Base-by-base conservation (phyloP, 345 rosid genomes). In the Gossypium raimondii region DNA sequence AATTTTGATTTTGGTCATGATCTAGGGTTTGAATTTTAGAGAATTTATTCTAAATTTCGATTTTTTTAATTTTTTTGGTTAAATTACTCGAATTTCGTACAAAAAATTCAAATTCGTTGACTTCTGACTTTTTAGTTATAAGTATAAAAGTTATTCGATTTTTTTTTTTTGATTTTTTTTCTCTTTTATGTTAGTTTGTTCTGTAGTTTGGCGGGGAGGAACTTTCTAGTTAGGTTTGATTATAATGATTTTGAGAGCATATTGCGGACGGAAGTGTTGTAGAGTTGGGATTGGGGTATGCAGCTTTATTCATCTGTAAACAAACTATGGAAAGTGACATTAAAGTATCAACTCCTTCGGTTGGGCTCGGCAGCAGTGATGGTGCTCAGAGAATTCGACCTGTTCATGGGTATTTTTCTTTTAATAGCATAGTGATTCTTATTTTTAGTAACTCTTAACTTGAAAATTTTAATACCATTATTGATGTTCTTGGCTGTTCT, bases 251-350 rank as follows among this genome's bases (percentile, higher is more conserved):
- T 81, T 89, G 92, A 88, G 89, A 74, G 38, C 69, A 79, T 55
- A 72, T 80, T 79, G 77, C 53, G 77, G 81, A 81, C 82, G 85
- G 17, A 84, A 81, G 67, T 76, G 84, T 75, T 70, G 76, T 70
- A 81, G 81, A 76, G 85, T 85, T 68, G 92, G 93, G 75, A 89
- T 85, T 75, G 83, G 87, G 77, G 81, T 85, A 78, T 82, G 87
- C 74, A 73, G 82, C 70, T 77, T 82, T 83, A 76, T 70, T 77
- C 73, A 60, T 77, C 75, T 80, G 76, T 77, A 75, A 59, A 86
- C 76, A 45, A 87, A 82, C 45, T 76, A 95, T 95, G 99, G 91
- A 89, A 87, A 82, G 92, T 91, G 92, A 91, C 52, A 79, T 75
- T 76, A 80, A 82, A 60, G 71, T 81, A 57, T 80, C 88, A 62